Evolutionary conservation across 192 early-diverging fungal genomes (phyloP), one percentile per base, ranked within the genome.

Genomic region (Coemansia sp.): DNA sequence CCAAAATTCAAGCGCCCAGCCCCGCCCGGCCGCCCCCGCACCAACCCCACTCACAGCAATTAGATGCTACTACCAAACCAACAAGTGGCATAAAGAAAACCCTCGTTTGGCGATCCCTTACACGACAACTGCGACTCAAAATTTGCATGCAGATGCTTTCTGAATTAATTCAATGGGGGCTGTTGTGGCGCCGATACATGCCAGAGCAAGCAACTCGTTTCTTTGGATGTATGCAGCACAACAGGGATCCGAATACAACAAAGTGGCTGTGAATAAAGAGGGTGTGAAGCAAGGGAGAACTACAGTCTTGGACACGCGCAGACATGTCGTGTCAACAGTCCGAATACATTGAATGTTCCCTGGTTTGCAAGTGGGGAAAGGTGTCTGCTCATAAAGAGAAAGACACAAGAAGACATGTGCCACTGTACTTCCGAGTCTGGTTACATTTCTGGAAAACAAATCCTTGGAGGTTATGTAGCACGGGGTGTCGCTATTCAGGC

Each of bases 21-120:
- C 14, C 75, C 75, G n/a, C 69, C 75, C 12, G 61, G 50, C 35
- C 75, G 75, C 29, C 75, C 75, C 14, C 65, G 75, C 24, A 67
- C 61, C n/a, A 55, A 7, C 18, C 22, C 55, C 18, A 39, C 18
- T 39, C 21, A 17, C 10, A 43, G 42, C 9, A 26, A 48, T 26
- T 48, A 14, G 22, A 48, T 48, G 44, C 12, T 27, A 15, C 24
- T 11, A 26, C 21, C 26, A 12, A 48, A 48, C 24, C 26, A 22
- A 14, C 44, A 32, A 22, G 24, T 12, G 24, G 12, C 12, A 29
- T 29, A 50, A 50, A 50, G 46, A 1, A 14, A 50, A 50, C 26
- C 46, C 22, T 50, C 24, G 14, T 29, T 14, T 14, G 46, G 12
- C 46, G 46, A 50, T 50, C 46, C 8, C 46, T 50, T 32, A 32